Conservation (phyloP, 495 filamentous ascomycete genomes). For the Hypoxylon cercidicola region DNA sequence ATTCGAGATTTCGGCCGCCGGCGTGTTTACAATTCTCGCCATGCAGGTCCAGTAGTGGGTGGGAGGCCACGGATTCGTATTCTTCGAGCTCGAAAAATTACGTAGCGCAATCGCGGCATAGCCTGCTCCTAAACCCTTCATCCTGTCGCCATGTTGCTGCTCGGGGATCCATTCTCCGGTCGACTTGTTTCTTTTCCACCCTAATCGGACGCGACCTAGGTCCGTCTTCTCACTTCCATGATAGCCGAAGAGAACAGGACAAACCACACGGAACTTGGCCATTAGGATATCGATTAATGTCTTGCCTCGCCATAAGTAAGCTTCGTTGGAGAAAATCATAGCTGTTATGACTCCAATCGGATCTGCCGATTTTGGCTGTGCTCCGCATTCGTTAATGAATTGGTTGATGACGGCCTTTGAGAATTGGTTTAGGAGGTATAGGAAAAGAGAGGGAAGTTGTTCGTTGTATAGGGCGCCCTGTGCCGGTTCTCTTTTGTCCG, state of each 20-base stretch:
- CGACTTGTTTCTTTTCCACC: conserved; percentile 72
- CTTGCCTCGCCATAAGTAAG: conserved; percentile 74
- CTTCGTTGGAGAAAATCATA: conserved; percentile 74
- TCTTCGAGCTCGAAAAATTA: conserved; percentile 74
- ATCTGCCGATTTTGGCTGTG: conserved; percentile 77
- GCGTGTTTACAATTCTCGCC: conserved; percentile 76
- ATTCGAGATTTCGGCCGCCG: conserved; percentile 70
- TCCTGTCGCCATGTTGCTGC: conserved; percentile 77
- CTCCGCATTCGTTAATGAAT: conserved; percentile 77
- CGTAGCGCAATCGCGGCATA: conserved; percentile 83
- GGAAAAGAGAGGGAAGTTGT: conserved; percentile 71
- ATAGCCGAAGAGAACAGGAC: conserved; percentile 89
- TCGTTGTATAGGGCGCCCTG: conserved; percentile 64
- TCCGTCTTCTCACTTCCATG: conserved; percentile 79
- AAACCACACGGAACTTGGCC: conserved; percentile 83
- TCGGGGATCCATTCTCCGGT: conserved; percentile 66
- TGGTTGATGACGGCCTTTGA: conserved; percentile 80
- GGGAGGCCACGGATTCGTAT: conserved; percentile 80
- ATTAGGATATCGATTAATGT: conserved; percentile 86
- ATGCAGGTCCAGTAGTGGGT: conserved; percentile 82
- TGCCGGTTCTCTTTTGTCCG: conserved; percentile 64
- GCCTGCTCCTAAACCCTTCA: conserved; percentile 86
- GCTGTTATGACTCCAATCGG: conserved; percentile 81
- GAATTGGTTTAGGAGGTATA: conserved; percentile 87
- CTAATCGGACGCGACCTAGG: conserved; percentile 72